Conservation (phyloP, 257 asterid species). For the Fraxinus quadrangulata region DNA sequence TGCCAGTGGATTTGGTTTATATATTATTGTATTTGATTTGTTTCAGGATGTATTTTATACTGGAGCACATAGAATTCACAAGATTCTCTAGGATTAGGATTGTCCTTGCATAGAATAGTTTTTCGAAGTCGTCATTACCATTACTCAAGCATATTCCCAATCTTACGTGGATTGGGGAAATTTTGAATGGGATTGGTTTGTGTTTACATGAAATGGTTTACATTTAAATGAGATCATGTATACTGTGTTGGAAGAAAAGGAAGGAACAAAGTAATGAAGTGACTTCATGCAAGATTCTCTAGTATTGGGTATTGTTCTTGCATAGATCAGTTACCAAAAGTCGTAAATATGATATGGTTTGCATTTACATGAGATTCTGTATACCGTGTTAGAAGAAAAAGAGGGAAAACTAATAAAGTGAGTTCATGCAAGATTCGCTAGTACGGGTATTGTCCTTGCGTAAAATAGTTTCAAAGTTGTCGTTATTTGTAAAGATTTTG, state of each 20-base stretch:
- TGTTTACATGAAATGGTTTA: not conserved
- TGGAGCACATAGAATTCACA: constrained; percentile 12
- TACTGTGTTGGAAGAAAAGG: not conserved
- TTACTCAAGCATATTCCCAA: not conserved
- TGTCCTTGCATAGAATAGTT: constrained; percentile 21
- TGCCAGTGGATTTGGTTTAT: constrained; percentile 25
- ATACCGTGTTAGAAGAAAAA: not conserved
- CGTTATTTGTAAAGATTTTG: not conserved
- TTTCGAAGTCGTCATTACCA: constrained; percentile 7
- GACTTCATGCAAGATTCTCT: not conserved
- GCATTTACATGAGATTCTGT: not conserved
- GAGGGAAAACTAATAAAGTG: not conserved
- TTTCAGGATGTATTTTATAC: constrained; percentile 15
- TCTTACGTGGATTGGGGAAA: not conserved
- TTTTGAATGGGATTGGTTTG: not conserved
- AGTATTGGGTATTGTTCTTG: not conserved
- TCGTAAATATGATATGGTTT: not conserved
- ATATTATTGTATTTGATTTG: constrained; percentile 9
- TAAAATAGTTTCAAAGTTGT: not conserved
- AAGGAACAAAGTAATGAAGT: not conserved
- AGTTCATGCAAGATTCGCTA: not conserved
- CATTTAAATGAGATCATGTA: not conserved
- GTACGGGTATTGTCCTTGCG: not conserved
- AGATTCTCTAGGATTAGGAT: constrained; percentile 23
- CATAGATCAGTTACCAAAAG: not conserved